Base-by-base conservation (phyloP, 495 filamentous ascomycete species). In the Annulohypoxylon moriforme region DNA sequence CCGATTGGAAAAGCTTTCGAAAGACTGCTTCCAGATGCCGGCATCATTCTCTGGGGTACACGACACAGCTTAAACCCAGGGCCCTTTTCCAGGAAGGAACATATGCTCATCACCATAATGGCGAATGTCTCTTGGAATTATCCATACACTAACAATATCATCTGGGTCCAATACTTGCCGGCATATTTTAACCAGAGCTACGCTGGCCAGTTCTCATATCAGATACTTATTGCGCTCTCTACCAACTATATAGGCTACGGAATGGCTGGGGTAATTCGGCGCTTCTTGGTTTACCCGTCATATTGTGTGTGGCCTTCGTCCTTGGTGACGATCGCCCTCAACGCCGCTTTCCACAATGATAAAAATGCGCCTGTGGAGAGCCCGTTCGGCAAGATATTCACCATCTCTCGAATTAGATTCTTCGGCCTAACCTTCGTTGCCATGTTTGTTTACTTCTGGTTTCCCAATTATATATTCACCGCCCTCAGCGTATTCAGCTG, bases 241-340 rank as follows among this genome's bases (percentile, higher is more conserved):
- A 86, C 84, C 9, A 84, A 86, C 69, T 79, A 86, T 44, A 80
- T 86, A 33, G 86, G 86, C 9, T 87, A 86, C 42, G 82, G 83
- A 33, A 76, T 87, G 40, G 84, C 86, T 18, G 86, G 86, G 0
- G 74, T 89, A 64, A 81, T 82, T 53, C 80, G 86, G 14, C 82
- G 85, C 31, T 90, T 87, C 80, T 79, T 90, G 20, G 87, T 90
- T 25, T 83, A 84, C 47, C 82, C 82, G 4, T 75, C 81, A 0
- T 79, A 79, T 63, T 82, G 80, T 56, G 79, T 84, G 18, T 84
- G 82, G 82, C 82, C 82, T 0, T 67, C 75, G 16, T 81, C 80
- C 6, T 59, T 84, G 22, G 79, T 81, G 2, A 83, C 80, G n/a
- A 83, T 84, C 24, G 81, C 82, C 8, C 75, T 84, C 3, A 84